phyloP scores from a whole-genome alignment of 441 rosid species.

The Erysimum cheiri region DNA sequence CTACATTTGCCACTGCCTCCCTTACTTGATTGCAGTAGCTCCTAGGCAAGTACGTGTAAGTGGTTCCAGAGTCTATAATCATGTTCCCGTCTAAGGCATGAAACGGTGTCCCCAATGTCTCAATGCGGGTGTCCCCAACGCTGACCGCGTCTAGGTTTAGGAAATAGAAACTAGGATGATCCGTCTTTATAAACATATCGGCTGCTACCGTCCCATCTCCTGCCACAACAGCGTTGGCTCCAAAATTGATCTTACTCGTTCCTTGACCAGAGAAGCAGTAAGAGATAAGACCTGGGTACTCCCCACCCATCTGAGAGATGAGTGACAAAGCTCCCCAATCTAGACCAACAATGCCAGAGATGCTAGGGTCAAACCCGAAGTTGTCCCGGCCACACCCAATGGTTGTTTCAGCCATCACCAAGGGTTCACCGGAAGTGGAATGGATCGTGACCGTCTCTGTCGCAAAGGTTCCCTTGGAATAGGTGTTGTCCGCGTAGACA shows the following conservation, averaged over 20 bases:
- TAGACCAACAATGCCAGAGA: constrained; percentile 35
- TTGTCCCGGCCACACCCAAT: constrained; percentile 29
- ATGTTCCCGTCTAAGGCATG: constrained; percentile 29
- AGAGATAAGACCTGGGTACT: constrained; percentile 4
- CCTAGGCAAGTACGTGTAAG: constrained; percentile 21
- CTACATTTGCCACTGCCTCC: constrained; percentile 13
- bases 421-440: constrained; percentile 28
- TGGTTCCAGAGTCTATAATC: constrained; percentile 29
- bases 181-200: constrained; percentile 2
- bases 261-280: constrained; percentile 26
- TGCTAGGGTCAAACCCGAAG: background rate
- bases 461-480: constrained; percentile 1
- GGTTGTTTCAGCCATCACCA: constrained; percentile 25
- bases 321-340: constrained; percentile 9
- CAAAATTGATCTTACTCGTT: constrained; percentile 30
- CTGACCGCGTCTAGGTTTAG: constrained; percentile 39
- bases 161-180: background rate
- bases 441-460: constrained; percentile 28
- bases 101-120: constrained; percentile 33
- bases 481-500: background rate
- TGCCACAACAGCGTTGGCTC: constrained; percentile 13
- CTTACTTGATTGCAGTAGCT: constrained; percentile 20
- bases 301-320: constrained; percentile 12
- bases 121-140: constrained; percentile 6
- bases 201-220: constrained; percentile 31